Conservation (phyloP, 2,329 filamentous ascomycete genomes). For the Samsoniella hepiali region DNA sequence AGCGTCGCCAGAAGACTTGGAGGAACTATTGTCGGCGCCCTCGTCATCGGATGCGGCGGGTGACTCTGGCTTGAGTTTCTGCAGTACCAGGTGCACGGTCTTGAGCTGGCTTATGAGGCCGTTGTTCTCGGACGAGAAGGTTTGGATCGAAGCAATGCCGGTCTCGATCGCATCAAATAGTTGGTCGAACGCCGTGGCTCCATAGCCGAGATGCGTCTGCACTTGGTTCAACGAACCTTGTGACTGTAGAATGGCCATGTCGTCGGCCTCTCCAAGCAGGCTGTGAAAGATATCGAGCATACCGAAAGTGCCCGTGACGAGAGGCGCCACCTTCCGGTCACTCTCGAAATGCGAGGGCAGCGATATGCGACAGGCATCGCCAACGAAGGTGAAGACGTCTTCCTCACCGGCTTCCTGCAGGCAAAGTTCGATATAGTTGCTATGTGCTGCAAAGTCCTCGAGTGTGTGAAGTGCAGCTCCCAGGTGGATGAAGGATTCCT, state of each 20-base stretch:
- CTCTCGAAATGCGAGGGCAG: constrained; percentile 48
- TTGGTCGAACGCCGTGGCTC: constrained; percentile 35
- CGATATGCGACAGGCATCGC: constrained; percentile 30
- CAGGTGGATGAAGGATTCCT: constrained; percentile 66
- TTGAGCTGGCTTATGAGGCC: constrained; percentile 28
- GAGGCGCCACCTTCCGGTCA: constrained; percentile 60
- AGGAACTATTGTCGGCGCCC: constrained; percentile 23
- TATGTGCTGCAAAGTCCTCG: constrained; percentile 64
- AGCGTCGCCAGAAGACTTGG: constrained; percentile 16
- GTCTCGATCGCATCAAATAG: constrained; percentile 28
- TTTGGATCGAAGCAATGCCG: constrained; percentile 26
- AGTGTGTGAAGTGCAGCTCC: constrained; percentile 70
- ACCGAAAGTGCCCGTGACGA: constrained; percentile 56
- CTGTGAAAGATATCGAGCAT: constrained; percentile 70
- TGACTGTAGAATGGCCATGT: constrained; percentile 46
- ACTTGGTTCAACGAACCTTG: constrained; percentile 67
- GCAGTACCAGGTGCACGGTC: constrained; percentile 26
- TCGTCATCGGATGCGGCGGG: constrained; percentile 21
- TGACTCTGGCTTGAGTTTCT: constrained; percentile 25
- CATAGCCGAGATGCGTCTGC: constrained; percentile 69
- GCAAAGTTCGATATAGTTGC: constrained; percentile 72
- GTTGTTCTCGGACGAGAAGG: constrained; percentile 24
- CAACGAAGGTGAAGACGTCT: constrained; percentile 57
- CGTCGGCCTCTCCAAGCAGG: constrained; percentile 61
- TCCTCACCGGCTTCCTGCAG: constrained; percentile 66